phyloP scores from a whole-genome alignment of 2,329 filamentous ascomycete species.

The Nothopassalora personata region DNA sequence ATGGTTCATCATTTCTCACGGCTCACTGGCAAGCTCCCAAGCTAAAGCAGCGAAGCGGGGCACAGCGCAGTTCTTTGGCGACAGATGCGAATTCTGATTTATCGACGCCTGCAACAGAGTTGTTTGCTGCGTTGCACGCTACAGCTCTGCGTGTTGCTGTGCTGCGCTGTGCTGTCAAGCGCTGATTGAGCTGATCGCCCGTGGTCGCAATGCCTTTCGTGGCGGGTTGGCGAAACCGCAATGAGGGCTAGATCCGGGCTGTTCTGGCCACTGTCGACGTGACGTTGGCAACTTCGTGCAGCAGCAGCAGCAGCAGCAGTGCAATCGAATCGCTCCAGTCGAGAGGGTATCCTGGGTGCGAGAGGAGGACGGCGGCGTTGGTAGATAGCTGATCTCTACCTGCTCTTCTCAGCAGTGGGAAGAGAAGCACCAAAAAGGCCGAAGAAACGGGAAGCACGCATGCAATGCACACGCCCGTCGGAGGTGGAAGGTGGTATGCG shows the following conservation, averaged over 20 bases:
- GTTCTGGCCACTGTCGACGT: not conserved
- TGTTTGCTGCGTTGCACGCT: conserved; percentile 5
- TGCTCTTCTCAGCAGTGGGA: not conserved
- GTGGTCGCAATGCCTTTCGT: not conserved
- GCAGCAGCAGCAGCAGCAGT: conserved; percentile 3
- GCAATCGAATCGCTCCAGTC: not conserved
- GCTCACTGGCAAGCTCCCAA: conserved; percentile 19
- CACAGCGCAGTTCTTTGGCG: conserved; percentile 4
- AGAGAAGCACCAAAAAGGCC: not conserved
- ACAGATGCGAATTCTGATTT: not conserved
- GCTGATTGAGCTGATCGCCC: conserved; percentile 7
- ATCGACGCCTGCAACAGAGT: not conserved
- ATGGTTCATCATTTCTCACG: conserved; percentile 23
- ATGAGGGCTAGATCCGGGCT: conserved; percentile 1
- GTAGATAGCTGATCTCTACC: not conserved
- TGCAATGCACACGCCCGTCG: conserved; percentile 18
- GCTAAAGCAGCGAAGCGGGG: conserved; percentile 28
- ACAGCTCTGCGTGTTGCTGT: conserved; percentile 3
- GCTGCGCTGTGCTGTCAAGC: conserved; percentile 14
- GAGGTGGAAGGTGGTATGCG: conserved; percentile 3
- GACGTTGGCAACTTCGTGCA: not conserved
- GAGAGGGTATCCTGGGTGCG: not conserved
- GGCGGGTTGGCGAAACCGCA: conserved; percentile 1
- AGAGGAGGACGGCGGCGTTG: not conserved
- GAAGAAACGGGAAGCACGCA: conserved; percentile 14